Conservation (phyloP, 2,329 filamentous ascomycete species). For the Zalaria sp. region DNA sequence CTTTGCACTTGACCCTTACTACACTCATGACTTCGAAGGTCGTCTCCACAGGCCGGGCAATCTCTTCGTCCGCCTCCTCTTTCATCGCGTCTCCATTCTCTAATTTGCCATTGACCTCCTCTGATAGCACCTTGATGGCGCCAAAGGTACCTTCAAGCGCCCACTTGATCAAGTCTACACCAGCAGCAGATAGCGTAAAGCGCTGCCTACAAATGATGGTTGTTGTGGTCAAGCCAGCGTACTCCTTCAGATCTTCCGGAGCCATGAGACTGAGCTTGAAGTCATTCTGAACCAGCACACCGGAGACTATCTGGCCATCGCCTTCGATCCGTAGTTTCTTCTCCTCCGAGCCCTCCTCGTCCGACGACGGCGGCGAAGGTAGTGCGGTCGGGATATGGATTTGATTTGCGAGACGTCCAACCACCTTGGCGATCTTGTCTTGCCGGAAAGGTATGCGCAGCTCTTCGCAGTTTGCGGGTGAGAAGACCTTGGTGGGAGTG, state of each 20-base stretch:
- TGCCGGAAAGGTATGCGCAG: constrained; percentile 88
- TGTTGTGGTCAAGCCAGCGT: constrained; percentile 90
- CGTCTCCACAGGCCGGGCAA: constrained; percentile 27
- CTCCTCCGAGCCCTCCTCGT: constrained; percentile 18
- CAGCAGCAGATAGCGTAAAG: constrained; percentile 73
- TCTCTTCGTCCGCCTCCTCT: constrained; percentile 13
- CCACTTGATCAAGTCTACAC: constrained; percentile 85
- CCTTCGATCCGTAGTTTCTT: constrained; percentile 27
- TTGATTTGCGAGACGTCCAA: constrained; percentile 71
- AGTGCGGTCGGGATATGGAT: constrained; percentile 49
- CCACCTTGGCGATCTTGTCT: constrained; percentile 91
- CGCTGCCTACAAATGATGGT: constrained; percentile 88
- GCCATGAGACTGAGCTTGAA: constrained; percentile 97
- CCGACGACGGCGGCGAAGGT: constrained; percentile 19
- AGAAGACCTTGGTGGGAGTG: constrained; percentile 80
- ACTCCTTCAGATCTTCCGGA: constrained; percentile 87
- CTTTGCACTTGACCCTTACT: constrained; percentile 50
- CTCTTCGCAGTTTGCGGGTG: constrained; percentile 88
- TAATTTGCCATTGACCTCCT: constrained; percentile 23
- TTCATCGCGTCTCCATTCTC: constrained; percentile 24
- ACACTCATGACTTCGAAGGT: constrained; percentile 69
- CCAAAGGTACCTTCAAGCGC: constrained; percentile 90
- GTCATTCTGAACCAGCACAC: constrained; percentile 91
- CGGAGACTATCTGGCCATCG: constrained; percentile 54
- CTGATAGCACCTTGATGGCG: constrained; percentile 39